Evolutionary conservation across 768 basidiomycete genomes (phyloP), one percentile per base, ranked within the genome.

Genomic region (Psilocybe cyanescens): DNA sequence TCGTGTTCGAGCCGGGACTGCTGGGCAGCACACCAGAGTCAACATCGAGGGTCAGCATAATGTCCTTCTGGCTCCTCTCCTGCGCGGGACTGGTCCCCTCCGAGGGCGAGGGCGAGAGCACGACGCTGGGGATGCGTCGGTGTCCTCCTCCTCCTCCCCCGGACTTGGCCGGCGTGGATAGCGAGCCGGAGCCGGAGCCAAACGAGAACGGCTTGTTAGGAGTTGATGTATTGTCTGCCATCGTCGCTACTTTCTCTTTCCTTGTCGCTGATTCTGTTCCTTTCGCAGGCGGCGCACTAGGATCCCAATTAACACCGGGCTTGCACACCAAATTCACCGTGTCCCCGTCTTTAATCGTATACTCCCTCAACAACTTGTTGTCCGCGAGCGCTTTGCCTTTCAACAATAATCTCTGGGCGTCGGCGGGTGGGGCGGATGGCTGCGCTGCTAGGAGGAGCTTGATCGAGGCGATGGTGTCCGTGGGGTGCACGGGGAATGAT

Each of bases 341-440:
- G 66, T 92, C 89, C 9, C 90, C 91, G 70, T 89, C 85, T 68
- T 88, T 85, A 69, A 96, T 81, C 70, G 78, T 85, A 79, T 98
- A 99, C 73, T 99, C 97, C 70, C 91, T 90, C 44, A 99, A 78
- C 8, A 99, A 85, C 72, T 96, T 97, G 28, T 78, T 78, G 78
- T 98, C 97, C 14, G 87, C 88, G 64, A 99, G 84, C 0, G 91
- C 95, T 74, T 99, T 99, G 59, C 97, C 97, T 76, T 96, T 98
- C 56, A 97, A 81, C 9, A 99, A 80, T 14, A 98, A 84, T 3
- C 97, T 82, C 74, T 97, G 96, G 31, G 83, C 81, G 71, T 94
- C 89, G 48, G 88, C 84, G 8, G 90, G 85, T 0, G 95, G 95
- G 52, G 56, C 33, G 17, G 46, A 28, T 7, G 56, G 29, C 31